A percentile compares a stretch with the other conserved stretches of the same genome.
Evolutionary conservation across 1,284 basidiomycete genomes (phyloP).

Genomic region (Ganoderma leucocontextum): DNA sequence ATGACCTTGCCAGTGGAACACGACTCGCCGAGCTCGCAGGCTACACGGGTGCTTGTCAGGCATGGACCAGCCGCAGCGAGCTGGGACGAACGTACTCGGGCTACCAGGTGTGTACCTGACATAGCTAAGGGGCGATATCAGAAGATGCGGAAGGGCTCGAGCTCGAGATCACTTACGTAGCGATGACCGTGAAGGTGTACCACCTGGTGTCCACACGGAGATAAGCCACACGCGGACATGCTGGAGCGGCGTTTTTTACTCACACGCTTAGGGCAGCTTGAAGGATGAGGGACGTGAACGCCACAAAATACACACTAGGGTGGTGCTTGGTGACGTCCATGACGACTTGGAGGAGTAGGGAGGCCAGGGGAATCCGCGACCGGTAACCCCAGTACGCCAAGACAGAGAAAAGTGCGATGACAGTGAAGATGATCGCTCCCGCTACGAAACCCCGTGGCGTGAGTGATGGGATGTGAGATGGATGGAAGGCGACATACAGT

Average conservation of each 20-base stretch:
- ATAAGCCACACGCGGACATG: constrained; percentile 1
- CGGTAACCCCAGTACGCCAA: constrained; percentile 74
- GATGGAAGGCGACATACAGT: constrained; percentile 58
- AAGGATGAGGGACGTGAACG: constrained; percentile 72
- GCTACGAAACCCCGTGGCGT: constrained; percentile 46
- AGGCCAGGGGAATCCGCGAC: constrained; percentile 81
- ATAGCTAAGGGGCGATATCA: constrained; percentile 53
- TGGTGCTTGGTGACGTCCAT: constrained; percentile 89
- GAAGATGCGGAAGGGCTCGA: not conserved
- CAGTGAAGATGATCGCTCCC: constrained; percentile 80
- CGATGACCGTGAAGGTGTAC: constrained; percentile 75
- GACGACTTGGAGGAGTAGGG: constrained; percentile 80
- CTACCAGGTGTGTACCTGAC: constrained; percentile 82
- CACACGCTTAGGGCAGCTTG: constrained; percentile 78
- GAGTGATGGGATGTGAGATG: not conserved
- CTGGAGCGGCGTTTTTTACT: constrained; percentile 37
- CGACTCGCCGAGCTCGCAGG: constrained; percentile 50
- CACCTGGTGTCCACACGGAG: constrained; percentile 50
- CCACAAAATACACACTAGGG: constrained; percentile 82
- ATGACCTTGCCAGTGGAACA: constrained; percentile 64
- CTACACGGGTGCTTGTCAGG: constrained; percentile 31
- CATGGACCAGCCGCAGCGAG: no score
- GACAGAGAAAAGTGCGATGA: constrained; percentile 70
- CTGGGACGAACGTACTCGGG: constrained; percentile 53
- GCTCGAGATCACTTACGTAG: constrained; percentile 55